A percentile compares a stretch with the other conserved stretches of the same genome.
These are phyloP conservation scores for Albugo candida DNA, from an alignment of 352 stramenopile genomes.

Conservation along the genomic window DNA sequence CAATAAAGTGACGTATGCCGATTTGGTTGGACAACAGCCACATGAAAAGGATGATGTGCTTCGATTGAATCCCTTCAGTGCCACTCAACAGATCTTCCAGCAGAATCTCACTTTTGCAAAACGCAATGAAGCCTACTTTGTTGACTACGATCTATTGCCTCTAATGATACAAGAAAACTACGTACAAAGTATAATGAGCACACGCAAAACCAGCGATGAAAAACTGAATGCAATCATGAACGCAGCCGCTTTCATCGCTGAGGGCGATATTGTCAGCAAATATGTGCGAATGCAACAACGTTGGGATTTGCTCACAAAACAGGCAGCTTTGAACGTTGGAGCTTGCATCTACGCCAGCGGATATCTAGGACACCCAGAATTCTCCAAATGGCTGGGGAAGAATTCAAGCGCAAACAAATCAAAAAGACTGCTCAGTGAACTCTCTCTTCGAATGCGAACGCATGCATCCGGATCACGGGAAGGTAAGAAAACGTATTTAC, in stretches of 20 bases:
- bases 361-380: constrained; percentile 79
- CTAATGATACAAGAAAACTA: constrained; percentile 90
- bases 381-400: constrained; percentile 93
- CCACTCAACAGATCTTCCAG: constrained; percentile 84
- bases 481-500: constrained; percentile 14
- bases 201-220: constrained; percentile 35
- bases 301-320: constrained; percentile 87
- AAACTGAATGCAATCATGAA: constrained; percentile 70
- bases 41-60: constrained; percentile 88
- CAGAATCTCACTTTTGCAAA: constrained; percentile 48
- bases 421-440: constrained; percentile 86
- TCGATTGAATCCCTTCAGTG: constrained; percentile 90
- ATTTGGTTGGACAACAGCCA: constrained; percentile 60
- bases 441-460: constrained; percentile 88
- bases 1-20: constrained; percentile 67
- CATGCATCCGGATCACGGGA: constrained; percentile 70
- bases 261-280: constrained; percentile 63
- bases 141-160: constrained; percentile 96
- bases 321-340: constrained; percentile 80
- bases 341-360: constrained; percentile 63
- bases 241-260: constrained; percentile 83
- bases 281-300: constrained; percentile 77
- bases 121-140: constrained; percentile 95
- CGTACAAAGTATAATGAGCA: constrained; percentile 67
- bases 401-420: constrained; percentile 92